Evolutionary conservation across 208 protist species (phyloP), one percentile per base, ranked within the genome.

Genomic region (Giardia duodenalis): DNA sequence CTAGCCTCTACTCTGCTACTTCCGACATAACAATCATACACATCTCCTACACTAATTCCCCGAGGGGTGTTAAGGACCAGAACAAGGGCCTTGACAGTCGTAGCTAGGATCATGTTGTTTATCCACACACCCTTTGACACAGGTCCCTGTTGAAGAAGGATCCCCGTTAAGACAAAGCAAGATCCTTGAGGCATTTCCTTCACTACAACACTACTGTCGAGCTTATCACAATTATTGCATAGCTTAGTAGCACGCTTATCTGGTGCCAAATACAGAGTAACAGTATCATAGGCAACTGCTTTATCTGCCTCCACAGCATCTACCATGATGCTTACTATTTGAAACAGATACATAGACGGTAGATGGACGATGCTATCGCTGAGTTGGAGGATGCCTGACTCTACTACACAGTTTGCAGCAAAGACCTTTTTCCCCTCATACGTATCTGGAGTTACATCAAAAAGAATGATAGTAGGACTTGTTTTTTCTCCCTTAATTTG

Each of bases 341-440:
- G 4, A 89, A 89, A 89, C 39, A 45, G 86, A 42, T 46, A 46
- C 44, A 19, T 19, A 89, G 22, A 46, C 10, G 86, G 86, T 10
- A 10, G 10, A 44, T 46, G 4, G 42, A 89, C 4, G 86, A 89
- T 42, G 86, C 4, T 44, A 89, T 89, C 86, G 44, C 4, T 44
- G 4, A 45, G 3, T 89, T 89, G 22, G 4, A 89, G 86, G 44
- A 89, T 89, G 86, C 86, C 86, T n/a, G 4, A 89, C 4, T 89
- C 86, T 19, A 89, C 22, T 19, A 89, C 3, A 46, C 4, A 89
- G 10, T 4, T 89, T 4, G 4, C 22, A 45, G 4, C 10, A 44
- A 46, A 46, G 42, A 4, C 10, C 19, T 42, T 4, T 19, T 89
- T 89, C 42, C 42, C 86, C 4, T 19, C 86, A 4, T 46, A 89